Conservation (phyloP, 257 asterid genomes). For the Salvia hispanica region DNA sequence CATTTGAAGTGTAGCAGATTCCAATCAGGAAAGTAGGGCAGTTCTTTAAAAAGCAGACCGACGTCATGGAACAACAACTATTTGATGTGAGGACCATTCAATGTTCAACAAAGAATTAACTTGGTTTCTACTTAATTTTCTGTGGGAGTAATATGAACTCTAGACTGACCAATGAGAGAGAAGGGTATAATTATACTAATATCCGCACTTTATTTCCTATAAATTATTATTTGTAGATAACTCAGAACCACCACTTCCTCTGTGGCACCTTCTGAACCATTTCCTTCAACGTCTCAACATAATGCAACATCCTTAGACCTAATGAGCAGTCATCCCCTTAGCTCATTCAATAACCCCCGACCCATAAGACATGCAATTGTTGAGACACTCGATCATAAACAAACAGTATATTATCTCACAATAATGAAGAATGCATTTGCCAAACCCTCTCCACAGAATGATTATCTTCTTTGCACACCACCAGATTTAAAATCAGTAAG, state of each 20-base stretch:
- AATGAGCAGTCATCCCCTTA: not conserved
- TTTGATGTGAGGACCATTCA: not conserved
- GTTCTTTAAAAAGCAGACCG: conserved; percentile 5
- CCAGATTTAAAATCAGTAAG: conserved; percentile 1
- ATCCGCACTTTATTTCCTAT: too few species aligned
- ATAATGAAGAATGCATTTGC: not conserved
- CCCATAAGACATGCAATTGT: conserved; percentile 4
- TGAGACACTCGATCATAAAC: not conserved
- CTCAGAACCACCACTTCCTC: not conserved
- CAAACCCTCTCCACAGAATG: not conserved
- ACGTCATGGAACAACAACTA: not conserved
- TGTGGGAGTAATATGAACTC: not conserved
- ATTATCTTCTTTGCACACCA: not conserved
- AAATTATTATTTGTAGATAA: too few species aligned
- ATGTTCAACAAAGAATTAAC: conserved; percentile 2
- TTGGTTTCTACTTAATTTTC: not conserved
- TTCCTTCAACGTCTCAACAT: not conserved
- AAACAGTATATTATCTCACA: not conserved
- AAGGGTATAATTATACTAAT: not conserved
- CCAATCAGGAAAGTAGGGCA: conserved; percentile 1
- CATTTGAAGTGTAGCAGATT: not conserved
- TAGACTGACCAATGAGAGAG: conserved; percentile 11
- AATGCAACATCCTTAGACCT: not conserved
- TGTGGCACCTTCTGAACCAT: not conserved
- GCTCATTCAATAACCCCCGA: not conserved